Base-by-base conservation (phyloP, 2,329 filamentous ascomycete species). In the Emmonsia crescens region DNA sequence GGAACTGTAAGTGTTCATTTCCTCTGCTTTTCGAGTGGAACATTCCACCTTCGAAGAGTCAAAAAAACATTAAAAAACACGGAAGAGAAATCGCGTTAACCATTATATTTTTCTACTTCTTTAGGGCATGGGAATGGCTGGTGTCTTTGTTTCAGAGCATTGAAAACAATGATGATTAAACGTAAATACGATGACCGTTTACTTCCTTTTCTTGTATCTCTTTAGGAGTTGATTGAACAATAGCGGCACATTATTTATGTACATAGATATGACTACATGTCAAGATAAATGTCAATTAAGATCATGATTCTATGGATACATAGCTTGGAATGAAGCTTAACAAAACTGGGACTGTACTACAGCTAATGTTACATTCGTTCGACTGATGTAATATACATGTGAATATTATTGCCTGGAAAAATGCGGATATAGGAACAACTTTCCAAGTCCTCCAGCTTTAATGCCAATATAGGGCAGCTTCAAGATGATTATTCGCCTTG, bases 101-200 rank as follows among this genome's bases (percentile, higher is more conserved):
- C 27, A 21, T 21, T 2, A n/a, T n/a, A n/a, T n/a, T 27, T 19
- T 42, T 55, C n/a, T 40, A 27, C 29, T 29, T 31, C 14, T 29
- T 21, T 60, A 76, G 71, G 75, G 75, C 33, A 77, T 77, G 75
- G 92, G 92, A 52, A 95, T 96, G 91, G 91, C 91, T 59, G 90
- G 90, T 65, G 86, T 96, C 60, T 96, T 92, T 86, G 91, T 96
- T 63, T 91, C 90, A 1, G 91, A 96, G 80, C 93, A 89, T 65
- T 76, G 29, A 63, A 19, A 6, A 19, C 16, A 5, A 9, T 12
- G 6, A 27, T 14, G 40, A 29, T 24, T 36, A 10, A 6, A 38
- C 21, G 21, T 56, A 27, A n/a, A 56, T n/a, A 24, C 12, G 21
- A n/a, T 31, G 29, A 6, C 21, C 27, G 16, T 29, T 57, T 49